phyloP scores from a whole-genome alignment of 176 grass and related monocot species.

The Carex cristatella region DNA sequence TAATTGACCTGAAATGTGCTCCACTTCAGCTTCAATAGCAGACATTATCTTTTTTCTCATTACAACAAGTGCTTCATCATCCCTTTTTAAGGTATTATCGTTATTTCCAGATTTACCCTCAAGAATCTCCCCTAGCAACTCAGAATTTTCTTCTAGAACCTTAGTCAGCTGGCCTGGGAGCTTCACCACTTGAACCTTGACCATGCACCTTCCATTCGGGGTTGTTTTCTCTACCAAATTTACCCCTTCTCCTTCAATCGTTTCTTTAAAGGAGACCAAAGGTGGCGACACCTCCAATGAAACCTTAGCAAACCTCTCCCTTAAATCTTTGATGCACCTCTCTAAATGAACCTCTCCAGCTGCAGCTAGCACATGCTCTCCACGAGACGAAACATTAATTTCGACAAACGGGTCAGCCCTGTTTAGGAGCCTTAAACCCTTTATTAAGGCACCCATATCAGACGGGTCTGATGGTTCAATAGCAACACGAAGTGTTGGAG shows the following conservation, averaged over 20 bases:
- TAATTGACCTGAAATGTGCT: slow-evolving; percentile 31
- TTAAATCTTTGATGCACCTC: slow-evolving; percentile 77
- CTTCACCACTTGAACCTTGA: slow-evolving; percentile 70
- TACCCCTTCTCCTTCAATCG: slow-evolving; percentile 62
- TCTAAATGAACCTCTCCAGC: slow-evolving; percentile 91
- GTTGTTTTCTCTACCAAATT: slow-evolving; percentile 63
- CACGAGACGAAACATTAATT: slow-evolving; percentile 61
- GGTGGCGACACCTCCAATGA: slow-evolving; percentile 69
- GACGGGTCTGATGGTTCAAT: slow-evolving; percentile 71
- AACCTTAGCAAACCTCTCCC: slow-evolving; percentile 91
- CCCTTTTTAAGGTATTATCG: slow-evolving; percentile 38
- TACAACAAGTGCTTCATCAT: slow-evolving; percentile 31
- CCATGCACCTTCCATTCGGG: slow-evolving; percentile 66
- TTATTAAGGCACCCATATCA: slow-evolving; percentile 53
- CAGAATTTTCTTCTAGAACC: slow-evolving; percentile 72
- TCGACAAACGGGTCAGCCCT: slow-evolving; percentile 86
- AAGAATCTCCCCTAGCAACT: slow-evolving; percentile 54
- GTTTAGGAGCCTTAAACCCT: slow-evolving; percentile 81
- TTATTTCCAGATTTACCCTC: slow-evolving; percentile 59
- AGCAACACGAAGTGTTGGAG: slow-evolving; percentile 84
- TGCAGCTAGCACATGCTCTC: slow-evolving; percentile 76
- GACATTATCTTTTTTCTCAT: slow-evolving; percentile 54
- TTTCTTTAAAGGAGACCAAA: slow-evolving; percentile 87
- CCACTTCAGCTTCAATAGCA: slow-evolving; percentile 68
- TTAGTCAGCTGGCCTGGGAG: slow-evolving; percentile 64